Base-by-base conservation (phyloP, 1,284 basidiomycete genomes). In the Cryptococcus amylolentus region DNA sequence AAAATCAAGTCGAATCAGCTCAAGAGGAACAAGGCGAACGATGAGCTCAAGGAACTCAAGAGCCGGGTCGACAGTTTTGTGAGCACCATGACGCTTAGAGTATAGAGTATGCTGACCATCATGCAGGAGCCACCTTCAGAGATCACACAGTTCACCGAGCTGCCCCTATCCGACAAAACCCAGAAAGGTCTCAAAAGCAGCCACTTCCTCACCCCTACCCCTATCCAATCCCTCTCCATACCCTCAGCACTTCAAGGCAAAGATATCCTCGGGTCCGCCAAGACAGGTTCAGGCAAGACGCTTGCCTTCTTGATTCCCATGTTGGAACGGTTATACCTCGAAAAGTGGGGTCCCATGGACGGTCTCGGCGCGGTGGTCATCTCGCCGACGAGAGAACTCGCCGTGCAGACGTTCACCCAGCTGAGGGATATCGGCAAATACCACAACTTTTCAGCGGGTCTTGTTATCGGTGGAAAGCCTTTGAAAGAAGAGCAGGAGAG, bases 341-440 rank as follows among this genome's bases (percentile, higher is more conserved):
- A 80, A 56, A 87, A 84, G 69, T 91, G 89, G 89, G 88, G 88
- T 0, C 84, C 85, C 3, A 83, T 85, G 61, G 89, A 91, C 72
- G 89, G 89, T 7, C 82, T 98, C 4, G 94, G 96, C 10, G 95
- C 93, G 1, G 78, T 98, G 46, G 86, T 98, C 63, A 91, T 98
- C 63, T 94, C 91, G 3, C 96, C 96, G 1, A 98, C 95, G 1
- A 83, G 95, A 55, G 96, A 98, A 78, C 80, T 98, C 52, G 93
- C 94, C 1, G 89, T 97, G 12, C 94, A 98, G 81, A 98, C 96
- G 62, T 98, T 98, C 74, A 92, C 95, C 55, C 94, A 98, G 5
- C 79, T 98, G 10, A 85, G 91, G 42, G 89, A 89, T 54, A 91
- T 98, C 58, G 96, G 96, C 3, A 87, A 87, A 51, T 86, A 86